These are phyloP conservation scores for Candida sanyaensis DNA, from an alignment of 1,139 yeast species.

Conservation along the genomic window DNA sequence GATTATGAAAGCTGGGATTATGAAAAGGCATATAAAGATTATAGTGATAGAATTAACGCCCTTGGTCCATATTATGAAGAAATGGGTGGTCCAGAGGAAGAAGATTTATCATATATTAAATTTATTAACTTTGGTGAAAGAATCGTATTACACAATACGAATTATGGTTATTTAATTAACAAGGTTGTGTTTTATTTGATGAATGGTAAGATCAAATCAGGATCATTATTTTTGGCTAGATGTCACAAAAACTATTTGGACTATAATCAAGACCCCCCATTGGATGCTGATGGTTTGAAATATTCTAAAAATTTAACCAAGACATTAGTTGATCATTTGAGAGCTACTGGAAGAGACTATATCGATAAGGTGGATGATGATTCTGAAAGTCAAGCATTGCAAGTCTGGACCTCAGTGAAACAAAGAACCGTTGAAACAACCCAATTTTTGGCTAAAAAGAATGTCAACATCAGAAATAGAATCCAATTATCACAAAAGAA, in stretches of 20 bases:
- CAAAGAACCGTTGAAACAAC: constrained; percentile 83
- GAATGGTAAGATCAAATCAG: constrained; percentile 82
- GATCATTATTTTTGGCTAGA: constrained; percentile 86
- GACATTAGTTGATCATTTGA: constrained; percentile 39
- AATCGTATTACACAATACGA: constrained; percentile 76
- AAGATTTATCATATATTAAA: constrained; percentile 69
- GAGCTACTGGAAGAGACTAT: constrained; percentile 31
- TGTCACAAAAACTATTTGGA: constrained; percentile 66
- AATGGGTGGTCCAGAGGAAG: constrained; percentile 50
- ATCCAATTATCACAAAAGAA: constrained; percentile 85
- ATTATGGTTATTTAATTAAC: constrained; percentile 84
- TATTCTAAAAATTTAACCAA: constrained; percentile 51
- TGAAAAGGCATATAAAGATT: constrained; percentile 61
- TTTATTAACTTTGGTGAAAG: constrained; percentile 90
- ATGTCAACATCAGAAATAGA: constrained; percentile 67
- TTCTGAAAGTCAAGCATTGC: constrained; percentile 51
- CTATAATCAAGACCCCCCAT: constrained; percentile 61
- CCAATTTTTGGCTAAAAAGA: constrained; percentile 58
- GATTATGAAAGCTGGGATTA: constrained; percentile 80
- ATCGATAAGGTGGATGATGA: constrained; percentile 42
- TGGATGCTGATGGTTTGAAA: constrained; percentile 57
- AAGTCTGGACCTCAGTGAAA: constrained; percentile 93
- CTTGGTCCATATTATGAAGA: constrained; percentile 55
- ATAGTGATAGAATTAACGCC: constrained; percentile 51
- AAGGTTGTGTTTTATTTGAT: constrained; percentile 87